Base-by-base conservation (phyloP, 257 asterid genomes). In the Plantago major region DNA sequence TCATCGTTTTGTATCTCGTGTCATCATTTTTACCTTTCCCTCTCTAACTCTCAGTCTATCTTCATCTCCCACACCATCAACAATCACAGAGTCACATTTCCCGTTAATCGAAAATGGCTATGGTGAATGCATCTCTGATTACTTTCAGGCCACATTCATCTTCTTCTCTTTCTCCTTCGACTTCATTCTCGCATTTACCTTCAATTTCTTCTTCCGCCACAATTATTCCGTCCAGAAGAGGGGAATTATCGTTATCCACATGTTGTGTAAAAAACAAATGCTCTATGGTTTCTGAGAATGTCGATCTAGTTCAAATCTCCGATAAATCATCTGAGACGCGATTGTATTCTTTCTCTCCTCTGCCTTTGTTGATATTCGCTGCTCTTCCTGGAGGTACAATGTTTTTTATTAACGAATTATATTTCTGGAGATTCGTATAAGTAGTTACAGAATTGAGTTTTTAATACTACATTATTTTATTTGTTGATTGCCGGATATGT, bases 341-440 rank as follows among this genome's bases (percentile, higher is more conserved):
- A 14, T 53, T 89, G 78, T 77, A 78, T 65, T 86, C 96, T 0
- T 68, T 80, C 70, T 76, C 76, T 74, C 96, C 93, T 64, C 59
- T 83, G 66, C 67, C 71, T 14, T 72, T 84, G 52, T 69, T 89
- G 33, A 62, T 80, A 66, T 56, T 79, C 33, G 87, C 81, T 71
- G 88, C 90, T 67, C 95, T 89, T 77, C 95, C 96, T 17, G 96
- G 90, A 78, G 96, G 96, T 89, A 81, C 54, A 49, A 49, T 48
- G 3, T n/a, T 6, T 48, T 46, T 46, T 13, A 46, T 15, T 46
- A 13, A 14, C 7, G 51, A 12, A 46, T 9, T 46, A 22, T 22
- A 2, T 22, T 22, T 22, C 26, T 22, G 26, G 26, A 22, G 26
- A 22, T 22, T 22, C 26, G 26, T 2, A 22, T 22, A 4, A 33